Evolutionary conservation across 139 green algal genomes (phyloP).

Genomic region (Astrephomene gubernaculifera): DNA sequence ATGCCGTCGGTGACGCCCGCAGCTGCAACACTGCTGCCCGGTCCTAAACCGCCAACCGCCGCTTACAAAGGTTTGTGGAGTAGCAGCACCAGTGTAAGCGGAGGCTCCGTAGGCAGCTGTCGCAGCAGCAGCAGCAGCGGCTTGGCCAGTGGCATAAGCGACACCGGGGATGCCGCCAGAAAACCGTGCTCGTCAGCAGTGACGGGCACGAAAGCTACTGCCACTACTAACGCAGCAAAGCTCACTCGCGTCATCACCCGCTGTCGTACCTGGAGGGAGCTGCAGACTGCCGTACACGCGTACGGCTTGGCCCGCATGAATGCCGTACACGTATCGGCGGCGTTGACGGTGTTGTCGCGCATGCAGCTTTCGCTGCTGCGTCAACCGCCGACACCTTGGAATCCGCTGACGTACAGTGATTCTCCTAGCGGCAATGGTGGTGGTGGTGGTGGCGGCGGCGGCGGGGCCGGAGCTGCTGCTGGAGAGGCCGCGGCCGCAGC

Average conservation of each 20-base stretch:
- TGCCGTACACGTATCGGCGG: constrained; percentile 17
- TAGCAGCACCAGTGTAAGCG: neutral
- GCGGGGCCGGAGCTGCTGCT: no score
- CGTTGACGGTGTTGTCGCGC: neutral
- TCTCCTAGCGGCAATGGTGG: no score
- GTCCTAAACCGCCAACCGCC: no score
- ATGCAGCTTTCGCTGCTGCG: constrained; percentile 17
- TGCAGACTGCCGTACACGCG: neutral
- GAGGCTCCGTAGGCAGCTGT: neutral
- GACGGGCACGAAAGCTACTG: neutral
- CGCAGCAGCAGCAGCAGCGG: no score
- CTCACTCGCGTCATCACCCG: neutral
- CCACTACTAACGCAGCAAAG: neutral
- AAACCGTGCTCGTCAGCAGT: neutral
- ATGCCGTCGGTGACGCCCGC: no score
- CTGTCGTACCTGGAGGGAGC: constrained; percentile 26
- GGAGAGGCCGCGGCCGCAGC: no score
- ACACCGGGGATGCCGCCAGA: neutral
- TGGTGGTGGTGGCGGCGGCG: no score
- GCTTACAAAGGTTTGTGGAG: no score
- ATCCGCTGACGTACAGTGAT: no score
- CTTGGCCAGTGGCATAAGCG: neutral
- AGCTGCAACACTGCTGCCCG: no score
- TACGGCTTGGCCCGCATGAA: neutral
- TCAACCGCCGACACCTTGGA: no score